Conservation (phyloP, 495 filamentous ascomycete genomes). For the Neurospora sp. region DNA sequence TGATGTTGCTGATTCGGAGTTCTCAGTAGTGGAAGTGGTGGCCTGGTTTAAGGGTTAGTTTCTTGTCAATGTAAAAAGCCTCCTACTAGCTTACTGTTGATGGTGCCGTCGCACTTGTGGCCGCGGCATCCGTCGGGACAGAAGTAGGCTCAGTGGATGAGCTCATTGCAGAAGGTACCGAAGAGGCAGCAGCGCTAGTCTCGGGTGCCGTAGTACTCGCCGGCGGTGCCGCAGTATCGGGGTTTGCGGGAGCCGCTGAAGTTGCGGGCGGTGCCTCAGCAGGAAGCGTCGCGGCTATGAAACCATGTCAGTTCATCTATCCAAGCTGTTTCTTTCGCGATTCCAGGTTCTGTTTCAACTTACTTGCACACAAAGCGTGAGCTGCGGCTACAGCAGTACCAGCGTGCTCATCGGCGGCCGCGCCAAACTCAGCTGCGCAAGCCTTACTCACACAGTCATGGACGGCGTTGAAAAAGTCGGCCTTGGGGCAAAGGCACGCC, state of each 20-base stretch:
- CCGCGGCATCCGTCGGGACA: background rate
- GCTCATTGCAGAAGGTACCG: background rate
- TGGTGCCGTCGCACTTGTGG: background rate
- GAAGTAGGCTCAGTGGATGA: background rate
- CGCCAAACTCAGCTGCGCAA: conserved; percentile 8
- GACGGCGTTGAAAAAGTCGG: conserved; percentile 8
- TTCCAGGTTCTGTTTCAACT: conserved; percentile 9
- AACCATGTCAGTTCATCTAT: background rate
- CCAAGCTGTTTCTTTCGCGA: background rate
- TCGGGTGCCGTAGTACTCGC: conserved; percentile 7
- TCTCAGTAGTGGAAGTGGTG: background rate
- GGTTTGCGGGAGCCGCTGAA: background rate
- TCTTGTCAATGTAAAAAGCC: background rate
- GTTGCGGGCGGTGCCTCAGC: conserved; percentile 13
- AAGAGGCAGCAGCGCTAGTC: background rate
- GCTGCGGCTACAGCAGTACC: conserved; percentile 8
- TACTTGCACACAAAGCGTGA: conserved; percentile 25
- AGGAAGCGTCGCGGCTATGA: background rate
- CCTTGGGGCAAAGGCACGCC: conserved; percentile 20
- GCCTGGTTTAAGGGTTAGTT: background rate
- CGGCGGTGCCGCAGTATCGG: conserved; percentile 3
- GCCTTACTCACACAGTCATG: conserved; percentile 10
- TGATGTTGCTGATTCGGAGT: background rate
- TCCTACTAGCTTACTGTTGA: background rate
- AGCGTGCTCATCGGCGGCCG: background rate